These are phyloP conservation scores for Sherardia arvensis DNA, from an alignment of 257 asterid genomes.

Conservation along the genomic window DNA sequence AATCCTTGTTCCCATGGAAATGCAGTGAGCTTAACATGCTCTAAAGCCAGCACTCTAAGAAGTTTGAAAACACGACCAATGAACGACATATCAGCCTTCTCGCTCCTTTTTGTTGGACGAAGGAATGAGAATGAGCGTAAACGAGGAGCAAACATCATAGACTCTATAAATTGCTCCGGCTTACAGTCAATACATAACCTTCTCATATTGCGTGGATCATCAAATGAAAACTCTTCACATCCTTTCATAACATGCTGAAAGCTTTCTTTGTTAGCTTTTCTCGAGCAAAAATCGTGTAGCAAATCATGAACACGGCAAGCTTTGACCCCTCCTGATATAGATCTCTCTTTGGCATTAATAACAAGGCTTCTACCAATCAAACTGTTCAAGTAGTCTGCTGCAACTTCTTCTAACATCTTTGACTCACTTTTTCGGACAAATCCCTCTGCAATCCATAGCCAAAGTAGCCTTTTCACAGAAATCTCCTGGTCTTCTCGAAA, in stretches of 20 bases:
- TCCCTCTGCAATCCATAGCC: slow-evolving; percentile 8
- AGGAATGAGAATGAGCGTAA: background rate
- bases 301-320: slow-evolving; percentile 3
- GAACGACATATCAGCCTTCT: background rate
- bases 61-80: background rate
- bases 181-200: background rate
- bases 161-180: background rate
- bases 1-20: background rate
- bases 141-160: background rate
- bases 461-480: background rate
- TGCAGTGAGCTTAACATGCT: background rate
- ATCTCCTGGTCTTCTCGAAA: background rate
- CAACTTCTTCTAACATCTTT: slow-evolving; percentile 3
- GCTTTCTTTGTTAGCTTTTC: background rate
- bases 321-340: slow-evolving; percentile 5
- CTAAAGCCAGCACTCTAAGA: background rate
- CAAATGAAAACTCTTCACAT: background rate
- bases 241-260: background rate
- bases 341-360: background rate
- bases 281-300: background rate
- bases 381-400: slow-evolving; percentile 4
- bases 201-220: background rate
- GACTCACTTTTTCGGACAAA: background rate
- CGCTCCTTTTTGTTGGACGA: background rate
- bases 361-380: background rate